These are phyloP conservation scores for Fusarium sp. DNA, from an alignment of 2,329 filamentous ascomycete species.

Conservation along the genomic window DNA sequence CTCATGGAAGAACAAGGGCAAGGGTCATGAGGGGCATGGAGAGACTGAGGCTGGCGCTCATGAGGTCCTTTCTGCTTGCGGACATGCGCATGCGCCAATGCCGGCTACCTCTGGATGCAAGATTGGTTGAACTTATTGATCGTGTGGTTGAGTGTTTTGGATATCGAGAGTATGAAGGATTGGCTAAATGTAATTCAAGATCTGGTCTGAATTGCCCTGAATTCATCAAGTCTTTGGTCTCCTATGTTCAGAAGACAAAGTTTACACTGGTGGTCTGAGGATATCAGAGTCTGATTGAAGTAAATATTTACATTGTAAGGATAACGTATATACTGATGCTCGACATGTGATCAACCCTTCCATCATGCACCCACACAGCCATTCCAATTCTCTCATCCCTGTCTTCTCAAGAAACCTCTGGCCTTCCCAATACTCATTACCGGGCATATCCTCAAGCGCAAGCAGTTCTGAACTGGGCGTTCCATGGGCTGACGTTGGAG, in stretches of 20 bases:
- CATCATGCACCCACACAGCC: no score
- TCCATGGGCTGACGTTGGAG: neutral
- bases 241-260: no score
- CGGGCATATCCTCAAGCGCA: neutral
- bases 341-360: no score
- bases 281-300: no score
- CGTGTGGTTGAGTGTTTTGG: neutral
- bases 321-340: neutral
- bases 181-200: neutral
- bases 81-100: neutral
- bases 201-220: fast-evolving
- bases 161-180: neutral
- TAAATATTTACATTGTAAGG: neutral
- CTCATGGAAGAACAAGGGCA: neutral
- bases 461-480: neutral
- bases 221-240: neutral
- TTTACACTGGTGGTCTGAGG: no score
- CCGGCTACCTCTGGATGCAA: neutral
- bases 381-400: no score
- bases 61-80: neutral
- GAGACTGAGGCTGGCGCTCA: neutral
- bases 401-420: no score
- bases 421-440: no score
- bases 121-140: neutral
- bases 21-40: neutral